Base-by-base conservation (phyloP, 1,139 yeast species). In the Hansenula anomala region DNA sequence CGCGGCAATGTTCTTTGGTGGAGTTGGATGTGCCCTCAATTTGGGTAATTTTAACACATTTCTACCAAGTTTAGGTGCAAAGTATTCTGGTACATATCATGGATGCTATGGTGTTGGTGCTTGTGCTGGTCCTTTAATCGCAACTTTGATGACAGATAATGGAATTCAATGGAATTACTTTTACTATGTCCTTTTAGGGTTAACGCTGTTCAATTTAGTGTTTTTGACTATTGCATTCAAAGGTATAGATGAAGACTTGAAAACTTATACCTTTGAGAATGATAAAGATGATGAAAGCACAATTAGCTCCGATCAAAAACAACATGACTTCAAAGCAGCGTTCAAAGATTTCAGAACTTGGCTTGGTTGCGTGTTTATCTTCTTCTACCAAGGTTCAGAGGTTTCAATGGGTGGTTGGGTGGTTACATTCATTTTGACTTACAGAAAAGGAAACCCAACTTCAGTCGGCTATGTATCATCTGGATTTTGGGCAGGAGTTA, bases 391-490 rank as follows among this genome's bases (percentile, higher is more conserved):
- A 51, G 90, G 89, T 4, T 70, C 75, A 2, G 89, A 81, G 54
- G 87, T 81, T 6, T 64, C 83, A 0, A 58, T 79, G 49, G 87
- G 83, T 17, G 87, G 87, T 24, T 81, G 88, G 88, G 70, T 78
- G 27, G 82, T 80, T 29, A 77, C 88, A 0, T 81, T 69, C 48
- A 64, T 81, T 50, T 67, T 78, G 34, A 75, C 72, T 36, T 76
- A 75, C 48, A 66, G 87, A 34, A 63, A 66, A 34, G 83, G 80
- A 1, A 58, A 63, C 37, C 52, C 61, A 4, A 46, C 54, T 0
- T 58, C 71, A 5, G 71, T 72, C 40, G 87, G 88, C 15, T 80
- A 79, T 51, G 80, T 80, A 23, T 75, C 84, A 3, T 75, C 87
- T 10, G 88, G 88, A 0, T 80, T 74, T 49, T 82, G 88, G 88